Evolutionary conservation across 2,329 filamentous ascomycete species (phyloP), one percentile per base, ranked within the genome.

Genomic region (Calonectria pauciramosa): DNA sequence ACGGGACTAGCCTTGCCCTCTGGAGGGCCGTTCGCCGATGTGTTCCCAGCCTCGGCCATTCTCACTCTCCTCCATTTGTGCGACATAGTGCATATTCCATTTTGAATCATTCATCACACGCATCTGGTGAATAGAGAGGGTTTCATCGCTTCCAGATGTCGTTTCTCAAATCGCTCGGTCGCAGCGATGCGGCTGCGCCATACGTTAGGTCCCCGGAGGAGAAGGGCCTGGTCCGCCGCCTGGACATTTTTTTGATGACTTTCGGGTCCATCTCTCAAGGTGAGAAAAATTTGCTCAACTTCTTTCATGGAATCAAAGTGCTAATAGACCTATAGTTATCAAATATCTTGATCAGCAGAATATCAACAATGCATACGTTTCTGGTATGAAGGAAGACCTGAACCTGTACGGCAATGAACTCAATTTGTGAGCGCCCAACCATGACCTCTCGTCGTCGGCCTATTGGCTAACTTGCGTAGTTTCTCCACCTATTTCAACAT

Each of bases 401-500:
- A 65, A 70, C 2, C 81, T 86, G 9, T 80, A 83, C 30, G 85
- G 83, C 16, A 75, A 77, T 41, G 73, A 77, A 51, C 70, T 75
- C 44, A 75, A 75, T 32, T 73, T 64, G 73, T 73, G 38, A 67
- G 73, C 16, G 44, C 28, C 18, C 38, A 14, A 14, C 20, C 14
- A 10, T 11, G 6, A 65, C 11, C 10, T 41, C 30, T 30, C n/a
- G 14, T 30, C n/a, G 14, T 28, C n/a, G 13, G 36, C 36, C 30
- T 11, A 23, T 6, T 23, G 13, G n/a, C 59, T 52, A 73, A 66
- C 54, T 16, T 32, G 9, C 8, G 8, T 16, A 80, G 78, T 67
- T 80, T 86, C 70, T 82, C 81, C 65, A 88, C 90, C 1, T 88
- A 87, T 56, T 93, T 91, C 87, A 92, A 89, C 0, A 86, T 90